Base-by-base conservation (phyloP, 2,329 filamentous ascomycete species). In the Cladobotryum mycophilum region DNA sequence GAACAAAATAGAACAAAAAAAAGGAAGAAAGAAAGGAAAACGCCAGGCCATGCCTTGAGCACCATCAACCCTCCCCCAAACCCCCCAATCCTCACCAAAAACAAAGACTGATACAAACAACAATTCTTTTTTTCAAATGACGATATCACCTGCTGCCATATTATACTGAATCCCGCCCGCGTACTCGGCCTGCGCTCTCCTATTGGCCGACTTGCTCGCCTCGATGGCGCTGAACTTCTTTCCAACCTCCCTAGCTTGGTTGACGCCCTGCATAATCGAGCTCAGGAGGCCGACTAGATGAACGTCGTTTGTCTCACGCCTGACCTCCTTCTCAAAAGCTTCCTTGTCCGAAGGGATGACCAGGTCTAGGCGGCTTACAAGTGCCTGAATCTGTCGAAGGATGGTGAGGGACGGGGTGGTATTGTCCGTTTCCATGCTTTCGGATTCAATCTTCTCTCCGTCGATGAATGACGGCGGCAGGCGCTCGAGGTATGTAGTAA, bases 381-480 rank as follows among this genome's bases (percentile, higher is more conserved):
- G 84, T 2, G 91, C 86, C 62, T 91, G 88, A 56, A 96, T 89
- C 56, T 89, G 89, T 55, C 93, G 89, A 33, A 99, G 82, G 40
- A 96, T 84, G 2, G 82, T 78, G 61, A 89, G 80, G 6, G 89
- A 81, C 0, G 76, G 76, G 1, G 64, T 66, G 66, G 62, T 73
- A 25, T 70, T 62, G 58, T 65, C 65, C 4, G 65, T 60, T 22
- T 70, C 68, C 62, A 67, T 66, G 45, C 52, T 50, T 55, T 57
- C 60, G 9, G 62, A 54, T 12, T 61, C 56, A 6, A 67, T 60
- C 6, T 75, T 75, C 14, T 68, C 61, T 44, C 76, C 75, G 6
- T 75, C 78, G 35, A 84, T 71, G 61, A 84, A 83, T 18, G 82
- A 84, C 7, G 81, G 76, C 1, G 87, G 86, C 2, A 93, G 78